Evolutionary conservation across 495 filamentous ascomycete genomes (phyloP).

Genomic region (Poronia punctata): DNA sequence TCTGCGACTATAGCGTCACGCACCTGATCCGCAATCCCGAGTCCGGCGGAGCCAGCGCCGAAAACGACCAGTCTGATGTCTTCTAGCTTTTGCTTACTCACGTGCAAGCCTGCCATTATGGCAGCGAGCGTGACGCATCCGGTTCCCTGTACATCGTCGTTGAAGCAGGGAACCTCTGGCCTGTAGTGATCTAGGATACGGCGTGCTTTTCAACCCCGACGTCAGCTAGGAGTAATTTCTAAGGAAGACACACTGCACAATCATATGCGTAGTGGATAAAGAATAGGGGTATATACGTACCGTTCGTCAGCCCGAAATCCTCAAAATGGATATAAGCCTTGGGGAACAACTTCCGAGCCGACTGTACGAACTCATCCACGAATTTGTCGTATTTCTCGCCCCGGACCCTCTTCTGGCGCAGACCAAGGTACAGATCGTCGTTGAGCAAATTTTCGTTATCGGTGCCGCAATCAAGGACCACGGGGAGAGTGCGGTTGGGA

Average conservation of each 20-base stretch:
- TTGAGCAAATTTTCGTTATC: conserved; percentile 70
- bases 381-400: conserved; percentile 76
- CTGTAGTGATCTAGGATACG: conserved; percentile 70
- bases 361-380: conserved; percentile 65
- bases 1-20: conserved; percentile 68
- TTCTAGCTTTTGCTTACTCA: conserved; percentile 56
- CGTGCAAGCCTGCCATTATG: conserved; percentile 64
- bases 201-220: conserved; percentile 37
- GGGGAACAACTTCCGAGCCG: conserved; percentile 62
- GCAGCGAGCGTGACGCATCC: conserved; percentile 81
- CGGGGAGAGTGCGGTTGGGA: conserved; percentile 69
- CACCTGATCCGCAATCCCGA: conserved; percentile 82
- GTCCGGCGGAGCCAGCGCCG: conserved; percentile 80
- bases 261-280: not conserved
- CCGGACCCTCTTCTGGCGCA: conserved; percentile 55
- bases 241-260: not conserved
- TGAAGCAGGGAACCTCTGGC: conserved; percentile 72
- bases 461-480: conserved; percentile 84
- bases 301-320: conserved; percentile 52
- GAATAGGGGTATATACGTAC: conserved; percentile 7
- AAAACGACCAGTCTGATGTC: conserved; percentile 69
- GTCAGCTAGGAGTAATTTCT: not conserved
- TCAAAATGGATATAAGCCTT: conserved; percentile 80
- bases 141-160: conserved; percentile 88
- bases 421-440: conserved; percentile 77